Evolutionary conservation across 495 filamentous ascomycete genomes (phyloP).

Genomic region (Thermothielavioides terrestris): DNA sequence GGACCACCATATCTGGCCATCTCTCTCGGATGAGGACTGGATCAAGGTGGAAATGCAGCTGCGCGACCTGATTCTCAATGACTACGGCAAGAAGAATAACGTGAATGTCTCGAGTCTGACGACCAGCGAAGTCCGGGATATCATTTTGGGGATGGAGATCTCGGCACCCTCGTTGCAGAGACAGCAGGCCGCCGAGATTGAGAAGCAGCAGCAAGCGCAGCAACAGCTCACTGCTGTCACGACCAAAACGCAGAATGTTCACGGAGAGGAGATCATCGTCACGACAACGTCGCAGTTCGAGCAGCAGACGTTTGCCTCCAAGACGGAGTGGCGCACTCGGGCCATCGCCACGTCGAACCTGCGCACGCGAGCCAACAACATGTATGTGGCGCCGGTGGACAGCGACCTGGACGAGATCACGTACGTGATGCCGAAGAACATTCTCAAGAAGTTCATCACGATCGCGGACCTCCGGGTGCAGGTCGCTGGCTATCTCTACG

Average conservation of each 20-base stretch:
- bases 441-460: conserved; percentile 96
- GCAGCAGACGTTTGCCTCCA: conserved; percentile 93
- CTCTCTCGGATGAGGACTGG: conserved; percentile 93
- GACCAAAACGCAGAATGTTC: conserved; percentile 96
- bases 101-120: conserved; percentile 97
- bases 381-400: conserved; percentile 94
- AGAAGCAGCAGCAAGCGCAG: conserved; percentile 97
- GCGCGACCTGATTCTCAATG: conserved; percentile 91
- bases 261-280: conserved; percentile 96
- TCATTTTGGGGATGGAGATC: conserved; percentile 99
- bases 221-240: conserved; percentile 95
- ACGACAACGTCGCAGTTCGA: conserved; percentile 96
- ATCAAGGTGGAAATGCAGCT: conserved; percentile 97
- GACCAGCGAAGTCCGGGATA: conserved; percentile 93
- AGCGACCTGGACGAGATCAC: conserved; percentile 74
- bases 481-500: conserved; percentile 92
- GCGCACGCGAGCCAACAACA: conserved; percentile 91
- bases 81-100: conserved; percentile 99
- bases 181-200: conserved; percentile 97
- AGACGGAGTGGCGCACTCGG: conserved; percentile 96
- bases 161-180: conserved; percentile 96
- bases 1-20: conserved; percentile 98
- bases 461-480: conserved; percentile 96
- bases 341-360: conserved; percentile 96
- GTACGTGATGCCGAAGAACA: conserved; percentile 98